Evolutionary conservation across 352 stramenopile genomes (phyloP).

Genomic region (Pythium guiyangense): DNA sequence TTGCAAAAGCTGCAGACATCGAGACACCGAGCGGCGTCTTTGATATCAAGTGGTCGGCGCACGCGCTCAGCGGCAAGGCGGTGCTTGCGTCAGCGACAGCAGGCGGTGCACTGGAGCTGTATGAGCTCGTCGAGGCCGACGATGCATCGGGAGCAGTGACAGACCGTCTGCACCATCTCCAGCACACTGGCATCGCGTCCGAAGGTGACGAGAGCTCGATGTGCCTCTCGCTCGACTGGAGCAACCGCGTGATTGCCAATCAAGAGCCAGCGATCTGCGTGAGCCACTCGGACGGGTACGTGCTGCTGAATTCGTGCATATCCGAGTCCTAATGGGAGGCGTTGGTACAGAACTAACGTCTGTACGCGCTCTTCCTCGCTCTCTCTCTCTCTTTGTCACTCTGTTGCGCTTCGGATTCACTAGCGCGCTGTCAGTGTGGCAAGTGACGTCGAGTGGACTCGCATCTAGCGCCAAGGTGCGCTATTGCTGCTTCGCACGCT

Average conservation of each 20-base stretch:
- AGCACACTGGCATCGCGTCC: constrained; percentile 27
- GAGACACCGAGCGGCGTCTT: constrained; percentile 65
- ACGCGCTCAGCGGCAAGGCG: constrained; percentile 41
- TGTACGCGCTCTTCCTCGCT: too few relatives aligned
- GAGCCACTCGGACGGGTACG: constrained; percentile 78
- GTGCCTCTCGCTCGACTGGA: constrained; percentile 86
- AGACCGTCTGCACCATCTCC: constrained; percentile 13
- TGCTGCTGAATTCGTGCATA: not conserved
- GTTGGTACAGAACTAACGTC: not conserved
- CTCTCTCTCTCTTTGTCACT: too few relatives aligned
- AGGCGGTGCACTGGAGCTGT: constrained; percentile 61
- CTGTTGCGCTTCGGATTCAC: too few relatives aligned
- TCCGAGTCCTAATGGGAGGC: not conserved
- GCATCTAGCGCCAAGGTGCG: constrained; percentile 10
- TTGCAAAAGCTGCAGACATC: constrained; percentile 43
- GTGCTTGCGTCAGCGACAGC: constrained; percentile 62
- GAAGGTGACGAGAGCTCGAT: constrained; percentile 45
- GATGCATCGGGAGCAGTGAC: not conserved
- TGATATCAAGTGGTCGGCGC: constrained; percentile 78
- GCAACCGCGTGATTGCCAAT: constrained; percentile 48
- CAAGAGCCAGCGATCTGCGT: constrained; percentile 61
- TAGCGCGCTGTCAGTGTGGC: constrained; percentile 12
- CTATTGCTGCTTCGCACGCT: too few relatives aligned
- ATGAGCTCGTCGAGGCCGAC: constrained; percentile 24
- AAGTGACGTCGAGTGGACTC: constrained; percentile 11